A percentile compares a stretch with the other conserved stretches of the same genome.
Evolutionary conservation across 2,329 filamentous ascomycete genomes (phyloP).

Genomic region (Hymenoscyphus fructigenus): DNA sequence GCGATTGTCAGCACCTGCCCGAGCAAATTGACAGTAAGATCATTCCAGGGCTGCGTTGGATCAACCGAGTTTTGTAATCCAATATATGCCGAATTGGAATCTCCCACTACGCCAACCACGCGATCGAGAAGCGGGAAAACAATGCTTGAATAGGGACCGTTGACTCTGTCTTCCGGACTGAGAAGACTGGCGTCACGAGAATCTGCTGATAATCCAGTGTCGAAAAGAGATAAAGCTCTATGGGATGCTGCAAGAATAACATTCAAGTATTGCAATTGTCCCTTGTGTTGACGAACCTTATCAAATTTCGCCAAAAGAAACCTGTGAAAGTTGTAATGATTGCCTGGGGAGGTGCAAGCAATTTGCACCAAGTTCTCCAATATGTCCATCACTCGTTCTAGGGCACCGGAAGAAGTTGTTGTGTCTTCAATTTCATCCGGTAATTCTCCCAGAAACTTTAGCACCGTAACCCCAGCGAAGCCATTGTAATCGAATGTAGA

Average conservation of each 20-base stretch:
- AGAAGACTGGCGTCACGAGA: background rate
- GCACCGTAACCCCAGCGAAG: constrained; percentile 29
- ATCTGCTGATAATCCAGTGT: constrained; percentile 11
- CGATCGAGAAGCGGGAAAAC: constrained; percentile 7
- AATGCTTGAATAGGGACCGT: constrained; percentile 7
- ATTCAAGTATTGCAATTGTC: constrained; percentile 26
- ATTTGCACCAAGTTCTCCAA: constrained; percentile 9
- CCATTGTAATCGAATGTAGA: constrained; percentile 24
- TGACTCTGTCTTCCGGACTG: background rate
- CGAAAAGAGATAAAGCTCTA: constrained; percentile 27
- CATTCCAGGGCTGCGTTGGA: constrained; percentile 10
- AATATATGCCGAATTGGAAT: background rate
- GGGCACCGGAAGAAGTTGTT: background rate
- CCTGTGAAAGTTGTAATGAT: constrained; percentile 6
- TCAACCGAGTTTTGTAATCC: constrained; percentile 10
- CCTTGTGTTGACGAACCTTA: constrained; percentile 2
- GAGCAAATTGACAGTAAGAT: constrained; percentile 15
- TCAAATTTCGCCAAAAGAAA: constrained; percentile 5
- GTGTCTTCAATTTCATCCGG: constrained; percentile 18
- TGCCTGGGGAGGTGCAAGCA: background rate
- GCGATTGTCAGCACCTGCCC: constrained; percentile 19
- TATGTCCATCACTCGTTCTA: constrained; percentile 15
- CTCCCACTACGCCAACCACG: constrained; percentile 3
- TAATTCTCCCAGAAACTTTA: constrained; percentile 28
- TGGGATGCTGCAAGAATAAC: constrained; percentile 28